A percentile compares a stretch with the other conserved stretches of the same genome.
Evolutionary conservation across 306 rosid species (phyloP).

Genomic region (Lupinus albus): DNA sequence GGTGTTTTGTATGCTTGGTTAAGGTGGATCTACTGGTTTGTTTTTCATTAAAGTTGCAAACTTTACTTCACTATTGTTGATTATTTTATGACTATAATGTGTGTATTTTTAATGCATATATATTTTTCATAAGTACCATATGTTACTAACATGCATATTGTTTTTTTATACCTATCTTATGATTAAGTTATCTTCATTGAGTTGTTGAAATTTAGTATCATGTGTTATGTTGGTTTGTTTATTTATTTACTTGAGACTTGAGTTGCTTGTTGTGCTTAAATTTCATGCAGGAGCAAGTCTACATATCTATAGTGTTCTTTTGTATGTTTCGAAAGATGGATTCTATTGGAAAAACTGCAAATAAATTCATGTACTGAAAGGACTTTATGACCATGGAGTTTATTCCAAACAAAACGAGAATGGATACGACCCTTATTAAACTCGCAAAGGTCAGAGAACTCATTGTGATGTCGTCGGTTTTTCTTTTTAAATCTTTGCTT

Average conservation of each 20-base stretch:
- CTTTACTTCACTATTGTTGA: slow-evolving; percentile 5
- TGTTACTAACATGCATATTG: too few species aligned
- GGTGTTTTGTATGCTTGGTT: too few species aligned
- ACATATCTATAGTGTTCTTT: slow-evolving; percentile 24
- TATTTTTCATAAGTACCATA: too few species aligned
- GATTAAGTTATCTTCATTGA: slow-evolving; percentile 20
- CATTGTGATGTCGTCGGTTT: slow-evolving; percentile 13
- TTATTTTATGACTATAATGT: slow-evolving; percentile 23
- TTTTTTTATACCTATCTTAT: slow-evolving; percentile 14
- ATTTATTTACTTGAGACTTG: too few species aligned
- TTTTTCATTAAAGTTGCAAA: slow-evolving; percentile 10
- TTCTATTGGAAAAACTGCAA: slow-evolving; percentile 33
- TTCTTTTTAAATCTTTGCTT: slow-evolving; percentile 14
- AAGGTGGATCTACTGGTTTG: slow-evolving; percentile 29
- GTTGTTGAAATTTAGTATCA: slow-evolving; percentile 25
- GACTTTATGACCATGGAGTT: slow-evolving; percentile 21
- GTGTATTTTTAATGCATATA: slow-evolving; percentile 2
- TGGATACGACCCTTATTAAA: slow-evolving; percentile 42
- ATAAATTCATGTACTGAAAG: slow-evolving; percentile 38
- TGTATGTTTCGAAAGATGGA: slow-evolving; percentile 31
- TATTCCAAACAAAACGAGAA: slow-evolving; percentile 28
- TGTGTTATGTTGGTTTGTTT: too few species aligned
- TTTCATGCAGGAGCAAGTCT: slow-evolving; percentile 43
- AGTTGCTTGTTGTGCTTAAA: too few species aligned
- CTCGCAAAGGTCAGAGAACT: slow-evolving; percentile 51